Evolutionary conservation across 345 rosid species (phyloP).

Genomic region (Populus nigra): DNA sequence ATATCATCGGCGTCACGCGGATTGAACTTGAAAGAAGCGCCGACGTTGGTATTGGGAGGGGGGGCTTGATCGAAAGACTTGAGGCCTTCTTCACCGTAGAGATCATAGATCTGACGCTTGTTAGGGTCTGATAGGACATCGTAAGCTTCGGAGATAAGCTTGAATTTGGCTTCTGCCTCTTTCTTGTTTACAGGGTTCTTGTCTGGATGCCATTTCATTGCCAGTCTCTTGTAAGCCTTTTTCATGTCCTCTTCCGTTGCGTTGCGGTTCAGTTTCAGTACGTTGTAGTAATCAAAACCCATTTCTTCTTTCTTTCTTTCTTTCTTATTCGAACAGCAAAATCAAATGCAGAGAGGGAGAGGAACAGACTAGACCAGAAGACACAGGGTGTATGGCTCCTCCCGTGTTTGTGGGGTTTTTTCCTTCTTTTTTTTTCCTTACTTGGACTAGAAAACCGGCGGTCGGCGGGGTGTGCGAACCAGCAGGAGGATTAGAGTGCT

Average conservation of each 20-base stretch:
- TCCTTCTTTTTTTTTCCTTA: neutral
- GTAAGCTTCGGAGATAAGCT: slow-evolving; percentile 82
- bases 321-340: neutral
- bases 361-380: neutral
- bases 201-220: slow-evolving; percentile 95
- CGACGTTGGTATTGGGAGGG: neutral
- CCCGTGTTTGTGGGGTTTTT: too few species aligned
- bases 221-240: slow-evolving; percentile 66
- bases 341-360: neutral
- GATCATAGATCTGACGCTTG: slow-evolving; percentile 85
- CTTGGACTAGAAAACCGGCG: slow-evolving; percentile 15
- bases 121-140: slow-evolving; percentile 74
- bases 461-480: slow-evolving; percentile 21
- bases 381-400: neutral
- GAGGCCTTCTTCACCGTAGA: slow-evolving; percentile 71
- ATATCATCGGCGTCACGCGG: slow-evolving; percentile 67
- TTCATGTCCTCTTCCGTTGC: slow-evolving; percentile 78
- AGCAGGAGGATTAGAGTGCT: neutral
- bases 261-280: slow-evolving; percentile 59
- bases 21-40: slow-evolving; percentile 42
- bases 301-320: slow-evolving; percentile 23
- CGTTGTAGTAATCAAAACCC: slow-evolving; percentile 90
- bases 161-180: slow-evolving; percentile 85
- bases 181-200: slow-evolving; percentile 65
- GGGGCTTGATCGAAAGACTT: slow-evolving; percentile 44